Evolutionary conservation across 2,329 filamentous ascomycete species (phyloP), one percentile per base, ranked within the genome.

Genomic region (Myotisia sp.): DNA sequence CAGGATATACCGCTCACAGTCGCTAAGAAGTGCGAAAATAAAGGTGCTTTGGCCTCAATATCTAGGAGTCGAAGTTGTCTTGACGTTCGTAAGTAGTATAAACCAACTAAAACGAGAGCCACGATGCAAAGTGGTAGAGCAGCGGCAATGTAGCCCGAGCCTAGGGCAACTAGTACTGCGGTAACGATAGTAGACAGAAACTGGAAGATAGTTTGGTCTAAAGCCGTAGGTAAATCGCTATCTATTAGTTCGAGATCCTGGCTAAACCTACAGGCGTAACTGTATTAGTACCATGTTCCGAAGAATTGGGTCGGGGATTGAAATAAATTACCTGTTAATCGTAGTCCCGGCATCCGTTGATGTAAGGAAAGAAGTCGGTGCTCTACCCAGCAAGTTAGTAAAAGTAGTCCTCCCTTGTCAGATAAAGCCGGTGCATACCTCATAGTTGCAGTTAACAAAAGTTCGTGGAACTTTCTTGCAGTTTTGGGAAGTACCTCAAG

Each of bases 221-320:
- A 9, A 6, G 29, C 22, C n/a, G 22, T 19, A 13, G 56, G 55
- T 9, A 67, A 45, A 29, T 61, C 54, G 38, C 51, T 56, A 32
- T 67, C 63, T 9, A 65, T 59, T n/a, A 67, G 46, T 34, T 56
- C 49, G 3, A 66, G 48, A 46, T 67, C 63, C 39, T 65, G 62
- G n/a, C 54, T 59, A 44, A 67, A 67, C 14, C 59, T 47, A n/a
- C n/a, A n/a, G n/a, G n/a, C n/a, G n/a, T n/a, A n/a, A n/a, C n/a
- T n/a, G n/a, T n/a, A n/a, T n/a, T n/a, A n/a, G n/a, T n/a, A n/a
- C n/a, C n/a, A n/a, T n/a, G n/a, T n/a, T n/a, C n/a, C n/a, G n/a
- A n/a, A n/a, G n/a, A n/a, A n/a, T n/a, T n/a, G n/a, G n/a, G n/a
- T n/a, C n/a, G n/a, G n/a, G n/a, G n/a, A n/a, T n/a, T n/a, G n/a